phyloP scores from a whole-genome alignment of 352 stramenopile species.

The Globisporangium camurandrum region DNA sequence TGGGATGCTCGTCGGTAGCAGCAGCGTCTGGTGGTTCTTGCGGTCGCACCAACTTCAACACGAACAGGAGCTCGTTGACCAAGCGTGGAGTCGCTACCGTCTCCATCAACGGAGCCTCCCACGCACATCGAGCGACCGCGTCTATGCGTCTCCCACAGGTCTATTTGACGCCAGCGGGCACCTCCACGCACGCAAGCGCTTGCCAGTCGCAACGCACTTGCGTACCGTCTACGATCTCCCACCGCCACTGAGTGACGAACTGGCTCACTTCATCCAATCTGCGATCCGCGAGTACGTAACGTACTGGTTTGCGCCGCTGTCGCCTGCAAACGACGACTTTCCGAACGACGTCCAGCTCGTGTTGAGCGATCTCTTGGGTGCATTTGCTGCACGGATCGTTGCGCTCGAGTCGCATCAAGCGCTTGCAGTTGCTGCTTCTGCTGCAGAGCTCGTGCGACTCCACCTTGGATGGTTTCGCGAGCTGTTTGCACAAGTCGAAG shows the following conservation, averaged over 20 bases:
- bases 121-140: conserved; percentile 5
- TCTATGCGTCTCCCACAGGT: background rate
- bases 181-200: conserved; percentile 42
- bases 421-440: conserved; percentile 51
- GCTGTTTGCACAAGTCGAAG: conserved; percentile 52
- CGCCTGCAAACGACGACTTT: conserved; percentile 51
- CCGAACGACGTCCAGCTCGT: conserved; percentile 56
- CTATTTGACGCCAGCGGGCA: conserved; percentile 37
- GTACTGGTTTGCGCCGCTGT: conserved; percentile 64
- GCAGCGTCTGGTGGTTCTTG: conserved; percentile 55
- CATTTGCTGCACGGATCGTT: conserved; percentile 42
- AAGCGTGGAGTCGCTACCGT: conserved; percentile 35
- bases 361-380: conserved; percentile 52
- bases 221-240: conserved; percentile 51
- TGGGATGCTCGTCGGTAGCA: conserved; percentile 35
- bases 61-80: conserved; percentile 56
- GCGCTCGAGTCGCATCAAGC: conserved; percentile 66
- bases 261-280: conserved; percentile 38
- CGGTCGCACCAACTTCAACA: conserved; percentile 51
- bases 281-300: conserved; percentile 53
- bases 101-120: conserved; percentile 49
- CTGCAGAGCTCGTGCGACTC: conserved; percentile 54
- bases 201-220: conserved; percentile 53
- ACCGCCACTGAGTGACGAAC: conserved; percentile 50
- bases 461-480: conserved; percentile 79